A percentile compares a stretch with the other conserved stretches of the same genome.
Conservation (phyloP, 2,329 filamentous ascomycete genomes). For the Penicillium sp. region DNA sequence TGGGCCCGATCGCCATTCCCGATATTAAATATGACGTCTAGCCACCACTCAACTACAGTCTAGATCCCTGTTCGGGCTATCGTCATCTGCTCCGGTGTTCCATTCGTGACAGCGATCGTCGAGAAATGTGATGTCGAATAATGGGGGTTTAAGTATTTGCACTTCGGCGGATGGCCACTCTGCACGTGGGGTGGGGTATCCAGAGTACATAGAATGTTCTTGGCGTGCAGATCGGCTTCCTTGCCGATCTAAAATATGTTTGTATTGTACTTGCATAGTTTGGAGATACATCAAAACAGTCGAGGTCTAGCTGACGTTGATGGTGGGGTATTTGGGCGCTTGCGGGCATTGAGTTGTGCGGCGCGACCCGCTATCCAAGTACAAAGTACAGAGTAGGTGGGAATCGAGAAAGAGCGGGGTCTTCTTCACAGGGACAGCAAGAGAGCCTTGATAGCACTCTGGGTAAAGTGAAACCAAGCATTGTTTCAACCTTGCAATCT, state of each 20-base stretch:
- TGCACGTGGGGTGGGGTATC: background rate
- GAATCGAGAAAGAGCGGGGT: no score
- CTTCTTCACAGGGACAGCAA: background rate
- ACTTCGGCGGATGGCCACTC: background rate
- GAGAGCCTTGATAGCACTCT: background rate
- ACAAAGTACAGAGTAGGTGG: no score
- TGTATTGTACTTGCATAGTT: background rate
- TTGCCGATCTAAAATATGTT: background rate
- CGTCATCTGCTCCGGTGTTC: background rate
- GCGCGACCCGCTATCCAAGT: background rate
- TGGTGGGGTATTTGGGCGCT: background rate
- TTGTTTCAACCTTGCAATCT: background rate
- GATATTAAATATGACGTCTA: conserved; percentile 17
- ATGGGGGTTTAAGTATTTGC: background rate
- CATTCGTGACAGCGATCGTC: background rate
- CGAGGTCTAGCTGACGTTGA: background rate
- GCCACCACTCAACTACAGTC: background rate
- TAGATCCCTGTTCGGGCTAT: background rate
- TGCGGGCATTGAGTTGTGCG: background rate
- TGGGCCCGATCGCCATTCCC: background rate
- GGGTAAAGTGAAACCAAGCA: background rate
- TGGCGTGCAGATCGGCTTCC: background rate
- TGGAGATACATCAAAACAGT: background rate
- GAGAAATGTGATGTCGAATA: background rate
- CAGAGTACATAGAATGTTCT: background rate